Conservation (phyloP, 2,329 filamentous ascomycete species). For the Blumeria hordei region DNA sequence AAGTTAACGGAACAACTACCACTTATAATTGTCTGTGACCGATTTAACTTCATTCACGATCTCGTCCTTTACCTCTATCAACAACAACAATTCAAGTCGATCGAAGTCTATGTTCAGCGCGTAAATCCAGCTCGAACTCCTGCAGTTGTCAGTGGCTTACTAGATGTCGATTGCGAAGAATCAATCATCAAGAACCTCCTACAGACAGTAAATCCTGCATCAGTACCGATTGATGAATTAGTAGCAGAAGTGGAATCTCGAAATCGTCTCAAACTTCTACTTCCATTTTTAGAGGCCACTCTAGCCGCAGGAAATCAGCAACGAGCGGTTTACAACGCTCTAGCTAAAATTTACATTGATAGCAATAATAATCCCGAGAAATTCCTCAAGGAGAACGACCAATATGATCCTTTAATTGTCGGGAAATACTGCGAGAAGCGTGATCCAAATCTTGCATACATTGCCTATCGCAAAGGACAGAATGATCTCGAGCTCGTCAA, state of each 20-base stretch:
- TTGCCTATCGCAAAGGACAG: conserved; percentile 87
- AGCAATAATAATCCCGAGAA: conserved; percentile 95
- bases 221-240: conserved; percentile 82
- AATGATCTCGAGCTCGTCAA: conserved; percentile 94
- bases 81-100: conserved; percentile 97
- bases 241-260: conserved; percentile 86
- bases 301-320: conserved; percentile 79
- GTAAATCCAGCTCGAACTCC: conserved; percentile 84
- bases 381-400: conserved; percentile 91
- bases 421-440: conserved; percentile 99
- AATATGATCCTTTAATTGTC: conserved; percentile 77
- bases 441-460: conserved; percentile 84
- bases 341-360: conserved; percentile 99
- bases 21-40: conserved; percentile 93
- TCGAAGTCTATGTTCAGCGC: conserved; percentile 91
- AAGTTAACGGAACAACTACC: conserved; percentile 79
- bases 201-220: conserved; percentile 56
- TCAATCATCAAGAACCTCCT: conserved; percentile 83
- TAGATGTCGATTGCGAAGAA: conserved; percentile 96
- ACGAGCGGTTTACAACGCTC: conserved; percentile 86
- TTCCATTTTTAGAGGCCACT: conserved; percentile 89
- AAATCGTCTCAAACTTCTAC: conserved; percentile 80
- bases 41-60: conserved; percentile 98
- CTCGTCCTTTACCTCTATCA: conserved; percentile 92
- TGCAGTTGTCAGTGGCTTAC: conserved; percentile 71